A percentile compares a stretch with the other conserved stretches of the same genome.
phyloP scores from a whole-genome alignment of 371 early-diverging fungal genomes.

The Lichtheimia ornata region DNA sequence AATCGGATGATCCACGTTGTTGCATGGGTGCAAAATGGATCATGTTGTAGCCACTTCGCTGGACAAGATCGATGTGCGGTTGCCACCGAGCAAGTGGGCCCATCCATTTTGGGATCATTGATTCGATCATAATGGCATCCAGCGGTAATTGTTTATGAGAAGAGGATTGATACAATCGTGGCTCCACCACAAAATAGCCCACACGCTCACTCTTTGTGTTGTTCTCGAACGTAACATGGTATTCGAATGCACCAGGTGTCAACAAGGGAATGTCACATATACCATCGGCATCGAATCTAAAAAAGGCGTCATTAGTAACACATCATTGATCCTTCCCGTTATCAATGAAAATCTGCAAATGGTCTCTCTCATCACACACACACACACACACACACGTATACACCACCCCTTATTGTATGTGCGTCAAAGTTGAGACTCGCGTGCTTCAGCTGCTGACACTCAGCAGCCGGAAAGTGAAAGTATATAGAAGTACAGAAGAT shows the following conservation, averaged over 20 bases:
- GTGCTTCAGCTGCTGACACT: no score
- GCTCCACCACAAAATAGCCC: slow-evolving; percentile 89
- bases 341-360: neutral
- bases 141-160: slow-evolving; percentile 43
- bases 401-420: no score
- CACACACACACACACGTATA: no score
- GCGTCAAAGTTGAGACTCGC: no score
- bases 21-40: slow-evolving; percentile 95
- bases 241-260: slow-evolving; percentile 85
- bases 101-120: slow-evolving; percentile 95
- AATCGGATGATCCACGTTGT: slow-evolving; percentile 86
- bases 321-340: slow-evolving; percentile 27
- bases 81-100: slow-evolving; percentile 84
- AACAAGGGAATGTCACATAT: slow-evolving; percentile 71
- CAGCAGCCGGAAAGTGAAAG: no score
- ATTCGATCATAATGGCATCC: slow-evolving; percentile 85
- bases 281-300: slow-evolving; percentile 8
- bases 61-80: slow-evolving; percentile 64
- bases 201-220: slow-evolving; percentile 14
- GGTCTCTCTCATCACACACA: no score
- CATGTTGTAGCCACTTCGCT: slow-evolving; percentile 91
- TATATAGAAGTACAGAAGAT: no score
- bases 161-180: slow-evolving; percentile 56
- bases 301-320: slow-evolving; percentile 5
- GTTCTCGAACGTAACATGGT: slow-evolving; percentile 70